Percentiles rank a stretch among this genome's conserved stretches.
Evolutionary conservation across 1,284 basidiomycete genomes (phyloP).

Genomic region (Papiliotrema terrestris): DNA sequence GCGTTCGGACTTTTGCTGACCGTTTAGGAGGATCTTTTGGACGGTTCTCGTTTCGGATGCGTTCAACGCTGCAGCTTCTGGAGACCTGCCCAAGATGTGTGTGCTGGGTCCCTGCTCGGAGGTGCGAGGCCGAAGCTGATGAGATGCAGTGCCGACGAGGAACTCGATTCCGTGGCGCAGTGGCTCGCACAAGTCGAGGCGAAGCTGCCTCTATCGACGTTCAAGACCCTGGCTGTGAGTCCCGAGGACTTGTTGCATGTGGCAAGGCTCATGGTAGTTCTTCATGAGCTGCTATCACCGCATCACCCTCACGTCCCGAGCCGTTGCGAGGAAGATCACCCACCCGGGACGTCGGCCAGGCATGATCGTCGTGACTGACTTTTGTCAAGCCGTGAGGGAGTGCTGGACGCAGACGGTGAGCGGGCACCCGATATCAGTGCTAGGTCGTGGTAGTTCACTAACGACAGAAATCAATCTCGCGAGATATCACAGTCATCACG

Average conservation of each 20-base stretch:
- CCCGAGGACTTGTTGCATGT: neutral
- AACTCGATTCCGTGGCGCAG: conserved; percentile 18
- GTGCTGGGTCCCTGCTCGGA: neutral
- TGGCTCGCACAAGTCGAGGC: conserved; percentile 23
- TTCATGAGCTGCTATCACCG: conserved; percentile 17
- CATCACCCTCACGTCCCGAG: conserved; percentile 14
- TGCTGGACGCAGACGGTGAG: conserved; percentile 28
- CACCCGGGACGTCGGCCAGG: conserved; percentile 21
- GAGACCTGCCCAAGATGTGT: conserved; percentile 27
- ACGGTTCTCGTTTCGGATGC: conserved; percentile 29
- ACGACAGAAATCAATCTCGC: neutral
- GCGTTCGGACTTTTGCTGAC: neutral
- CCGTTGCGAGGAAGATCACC: conserved; percentile 19
- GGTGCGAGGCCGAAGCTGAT: neutral
- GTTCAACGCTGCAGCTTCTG: conserved; percentile 27
- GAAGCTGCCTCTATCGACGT: conserved; percentile 10
- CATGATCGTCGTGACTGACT: conserved; percentile 17
- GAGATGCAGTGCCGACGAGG: conserved; percentile 20
- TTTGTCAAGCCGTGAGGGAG: conserved; percentile 15
- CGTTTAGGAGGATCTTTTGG: conserved; percentile 30
- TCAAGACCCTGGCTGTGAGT: conserved; percentile 17
- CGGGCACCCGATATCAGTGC: neutral
- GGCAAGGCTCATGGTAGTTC: neutral
- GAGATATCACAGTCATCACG: conserved; percentile 10
- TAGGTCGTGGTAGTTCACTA: too few relatives aligned